phyloP scores from a whole-genome alignment of 306 rosid genomes.

The Hippophae gyantsensis region DNA sequence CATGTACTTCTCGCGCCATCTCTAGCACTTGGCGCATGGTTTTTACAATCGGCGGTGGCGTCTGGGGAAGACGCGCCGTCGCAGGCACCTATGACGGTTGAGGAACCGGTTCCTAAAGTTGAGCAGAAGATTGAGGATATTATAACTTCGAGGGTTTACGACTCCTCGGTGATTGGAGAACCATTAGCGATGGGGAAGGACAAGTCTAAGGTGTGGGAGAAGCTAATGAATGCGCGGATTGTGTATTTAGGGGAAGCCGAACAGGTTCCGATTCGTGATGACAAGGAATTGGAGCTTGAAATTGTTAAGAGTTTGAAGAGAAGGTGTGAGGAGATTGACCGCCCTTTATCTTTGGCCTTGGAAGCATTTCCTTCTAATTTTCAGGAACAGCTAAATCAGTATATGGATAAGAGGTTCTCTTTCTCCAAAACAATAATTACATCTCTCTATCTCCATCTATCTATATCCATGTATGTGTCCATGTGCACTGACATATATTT shows the following conservation, averaged over 20 bases:
- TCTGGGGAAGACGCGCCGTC: constrained; percentile 45
- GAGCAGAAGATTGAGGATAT: constrained; percentile 52
- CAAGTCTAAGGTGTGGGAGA: constrained; percentile 82
- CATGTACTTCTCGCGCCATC: constrained; percentile 50
- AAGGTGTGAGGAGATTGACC: constrained; percentile 46
- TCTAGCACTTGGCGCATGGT: constrained; percentile 50
- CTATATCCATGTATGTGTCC: background rate
- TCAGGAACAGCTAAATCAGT: constrained; percentile 69
- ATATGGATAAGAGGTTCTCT: constrained; percentile 53
- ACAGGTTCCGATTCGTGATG: constrained; percentile 83
- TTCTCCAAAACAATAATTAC: background rate
- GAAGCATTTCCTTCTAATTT: constrained; percentile 71
- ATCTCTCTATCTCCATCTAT: background rate
- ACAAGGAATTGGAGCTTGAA: constrained; percentile 80
- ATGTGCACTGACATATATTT: no score
- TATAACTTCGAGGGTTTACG: constrained; percentile 75
- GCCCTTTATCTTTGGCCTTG: constrained; percentile 60
- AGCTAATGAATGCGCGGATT: constrained; percentile 74
- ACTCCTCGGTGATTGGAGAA: constrained; percentile 81
- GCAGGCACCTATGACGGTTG: constrained; percentile 2
- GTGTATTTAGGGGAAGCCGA: constrained; percentile 92
- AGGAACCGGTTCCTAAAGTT: constrained; percentile 15
- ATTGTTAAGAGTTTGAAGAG: constrained; percentile 60
- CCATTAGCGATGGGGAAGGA: constrained; percentile 87
- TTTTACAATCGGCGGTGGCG: constrained; percentile 42